These are phyloP conservation scores for Parasitella parasitica DNA, from an alignment of 371 early-diverging fungal species.

Conservation along the genomic window DNA sequence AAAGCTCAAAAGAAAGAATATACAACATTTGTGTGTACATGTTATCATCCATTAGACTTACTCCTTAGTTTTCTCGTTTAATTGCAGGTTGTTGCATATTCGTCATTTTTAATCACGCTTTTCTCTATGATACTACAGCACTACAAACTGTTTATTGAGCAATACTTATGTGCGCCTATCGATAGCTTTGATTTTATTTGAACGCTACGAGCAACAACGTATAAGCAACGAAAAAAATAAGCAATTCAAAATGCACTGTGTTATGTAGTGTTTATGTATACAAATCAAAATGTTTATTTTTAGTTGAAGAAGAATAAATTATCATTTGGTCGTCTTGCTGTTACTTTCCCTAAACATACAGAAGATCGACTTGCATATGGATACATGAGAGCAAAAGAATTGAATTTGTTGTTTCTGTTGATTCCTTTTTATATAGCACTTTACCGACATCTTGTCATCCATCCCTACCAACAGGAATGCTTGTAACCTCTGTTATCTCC, in stretches of 20 bases:
- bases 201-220: neutral
- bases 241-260: neutral
- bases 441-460: neutral
- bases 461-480: neutral
- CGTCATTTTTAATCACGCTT: slow-evolving; percentile 34
- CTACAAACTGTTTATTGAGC: neutral
- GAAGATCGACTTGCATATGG: slow-evolving; percentile 3
- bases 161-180: too few relatives aligned
- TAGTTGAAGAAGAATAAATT: neutral
- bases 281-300: slow-evolving; percentile 1
- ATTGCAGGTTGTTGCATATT: slow-evolving; percentile 20
- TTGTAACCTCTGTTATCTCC: neutral
- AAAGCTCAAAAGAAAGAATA: neutral
- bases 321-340: neutral
- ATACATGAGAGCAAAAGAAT: neutral
- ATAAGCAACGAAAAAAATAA: neutral
- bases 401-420: neutral
- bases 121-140: neutral
- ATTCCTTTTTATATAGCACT: neutral
- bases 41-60: neutral
- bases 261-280: neutral
- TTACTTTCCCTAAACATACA: neutral
- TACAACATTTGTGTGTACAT: neutral
- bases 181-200: too few relatives aligned
- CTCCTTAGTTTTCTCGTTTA: slow-evolving; percentile 25